These are phyloP conservation scores for Clausena lansium DNA, from an alignment of 345 rosid species.

Conservation along the genomic window DNA sequence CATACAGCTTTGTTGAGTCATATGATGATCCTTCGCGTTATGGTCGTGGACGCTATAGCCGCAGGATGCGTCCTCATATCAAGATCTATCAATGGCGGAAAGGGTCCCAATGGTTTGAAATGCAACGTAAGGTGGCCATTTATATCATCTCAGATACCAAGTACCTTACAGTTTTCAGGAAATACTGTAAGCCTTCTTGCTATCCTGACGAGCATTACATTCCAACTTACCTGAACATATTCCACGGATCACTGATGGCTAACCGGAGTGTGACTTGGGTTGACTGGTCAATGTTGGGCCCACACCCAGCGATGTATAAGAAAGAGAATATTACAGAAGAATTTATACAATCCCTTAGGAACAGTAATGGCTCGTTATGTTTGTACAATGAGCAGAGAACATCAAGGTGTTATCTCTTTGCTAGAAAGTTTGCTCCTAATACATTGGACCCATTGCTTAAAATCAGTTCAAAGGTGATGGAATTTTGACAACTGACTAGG, in stretches of 20 bases:
- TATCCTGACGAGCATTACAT: slow-evolving; percentile 94
- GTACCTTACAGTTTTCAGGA: slow-evolving; percentile 63
- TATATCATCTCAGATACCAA: slow-evolving; percentile 64
- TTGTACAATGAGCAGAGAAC: slow-evolving; percentile 60
- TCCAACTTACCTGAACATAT: slow-evolving; percentile 78
- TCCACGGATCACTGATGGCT: slow-evolving; percentile 63
- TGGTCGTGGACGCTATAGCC: slow-evolving; percentile 89
- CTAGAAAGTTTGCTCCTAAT: slow-evolving; percentile 81
- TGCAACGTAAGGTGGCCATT: slow-evolving; percentile 62
- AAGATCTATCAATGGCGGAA: slow-evolving; percentile 83
- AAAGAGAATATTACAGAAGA: slow-evolving; percentile 55
- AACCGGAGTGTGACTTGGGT: slow-evolving; percentile 89
- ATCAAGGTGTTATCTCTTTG: slow-evolving; percentile 76
- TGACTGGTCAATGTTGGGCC: slow-evolving; percentile 87
- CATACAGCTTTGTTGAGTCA: slow-evolving; percentile 75
- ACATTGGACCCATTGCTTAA: slow-evolving; percentile 71
- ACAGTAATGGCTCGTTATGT: slow-evolving; percentile 53
- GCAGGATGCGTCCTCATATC: slow-evolving; percentile 79
- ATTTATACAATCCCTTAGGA: slow-evolving; percentile 64
- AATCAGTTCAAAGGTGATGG: slow-evolving; percentile 65
- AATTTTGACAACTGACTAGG: slow-evolving; percentile 35
- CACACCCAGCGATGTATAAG: slow-evolving; percentile 69
- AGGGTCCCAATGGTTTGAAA: slow-evolving; percentile 96
- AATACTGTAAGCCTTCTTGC: slow-evolving; percentile 84
- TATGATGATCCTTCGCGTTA: slow-evolving; percentile 91